A percentile compares a stretch with the other conserved stretches of the same genome.
These are phyloP conservation scores for Pythium chondricola DNA, from an alignment of 352 stramenopile genomes.

Conservation along the genomic window DNA sequence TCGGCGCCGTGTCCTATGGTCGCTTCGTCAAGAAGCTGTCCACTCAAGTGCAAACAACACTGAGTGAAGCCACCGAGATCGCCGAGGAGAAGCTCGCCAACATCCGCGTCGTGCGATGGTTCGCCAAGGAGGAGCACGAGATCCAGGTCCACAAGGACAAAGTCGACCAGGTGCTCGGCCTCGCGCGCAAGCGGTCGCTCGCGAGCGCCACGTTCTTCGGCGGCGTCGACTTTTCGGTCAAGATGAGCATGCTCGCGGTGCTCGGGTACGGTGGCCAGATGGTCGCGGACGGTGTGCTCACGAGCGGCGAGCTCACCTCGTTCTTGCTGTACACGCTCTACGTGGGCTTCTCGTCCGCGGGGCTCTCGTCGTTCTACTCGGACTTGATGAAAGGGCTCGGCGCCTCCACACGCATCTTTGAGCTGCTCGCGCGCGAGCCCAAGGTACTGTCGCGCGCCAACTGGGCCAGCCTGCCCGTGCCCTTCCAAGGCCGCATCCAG, in stretches of 20 bases:
- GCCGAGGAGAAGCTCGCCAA: constrained; percentile 91
- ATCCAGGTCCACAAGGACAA: constrained; percentile 47
- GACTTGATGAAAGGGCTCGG: constrained; percentile 87
- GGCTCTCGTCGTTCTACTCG: constrained; percentile 91
- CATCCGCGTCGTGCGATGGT: constrained; percentile 91
- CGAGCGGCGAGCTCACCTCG: constrained; percentile 87
- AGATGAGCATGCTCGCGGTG: constrained; percentile 86
- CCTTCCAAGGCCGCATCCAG: constrained; percentile 48
- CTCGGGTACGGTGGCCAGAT: constrained; percentile 91
- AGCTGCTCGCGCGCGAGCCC: constrained; percentile 83
- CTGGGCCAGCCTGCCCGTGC: constrained; percentile 19
- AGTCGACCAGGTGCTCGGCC: constrained; percentile 49
- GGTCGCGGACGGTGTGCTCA: constrained; percentile 80
- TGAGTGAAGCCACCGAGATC: constrained; percentile 88
- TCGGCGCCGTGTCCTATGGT: constrained; percentile 85
- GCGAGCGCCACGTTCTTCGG: constrained; percentile 83
- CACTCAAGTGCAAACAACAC: constrained; percentile 83
- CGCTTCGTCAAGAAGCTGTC: constrained; percentile 84
- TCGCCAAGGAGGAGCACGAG: constrained; percentile 77
- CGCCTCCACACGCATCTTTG: constrained; percentile 86
- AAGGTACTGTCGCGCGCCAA: constrained; percentile 38
- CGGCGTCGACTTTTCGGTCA: constrained; percentile 75
- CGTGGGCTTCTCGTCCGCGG: constrained; percentile 85
- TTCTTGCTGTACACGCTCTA: constrained; percentile 94
- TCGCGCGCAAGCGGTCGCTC: constrained; percentile 67